Conservation (phyloP, 2,329 filamentous ascomycete genomes). For the Cordyceps pruinosa region DNA sequence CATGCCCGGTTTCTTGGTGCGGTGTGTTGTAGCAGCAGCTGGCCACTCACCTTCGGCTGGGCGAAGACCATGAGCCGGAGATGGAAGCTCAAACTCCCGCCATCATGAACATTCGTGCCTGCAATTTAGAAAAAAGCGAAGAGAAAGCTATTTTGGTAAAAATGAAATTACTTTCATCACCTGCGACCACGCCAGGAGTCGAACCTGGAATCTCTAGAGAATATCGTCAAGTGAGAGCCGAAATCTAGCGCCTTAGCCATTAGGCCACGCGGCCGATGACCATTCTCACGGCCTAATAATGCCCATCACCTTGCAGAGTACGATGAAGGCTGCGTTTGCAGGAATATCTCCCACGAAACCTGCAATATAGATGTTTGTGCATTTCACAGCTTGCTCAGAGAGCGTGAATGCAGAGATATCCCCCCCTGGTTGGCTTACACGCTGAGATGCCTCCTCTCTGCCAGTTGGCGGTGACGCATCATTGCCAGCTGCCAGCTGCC, state of each 20-base stretch:
- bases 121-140: not conserved
- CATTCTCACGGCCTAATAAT: slow-evolving; percentile 2
- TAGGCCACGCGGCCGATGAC: slow-evolving; percentile 34
- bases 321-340: not conserved
- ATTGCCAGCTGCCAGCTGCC: not conserved
- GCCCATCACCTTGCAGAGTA: not conserved
- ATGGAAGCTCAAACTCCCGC: too few species aligned
- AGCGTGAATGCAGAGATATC: not conserved
- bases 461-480: not conserved
- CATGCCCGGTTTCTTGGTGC: not conserved
- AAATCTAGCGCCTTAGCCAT: slow-evolving; percentile 40
- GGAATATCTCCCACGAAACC: not conserved
- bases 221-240: slow-evolving; percentile 20
- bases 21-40: not conserved
- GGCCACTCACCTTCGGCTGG: too few species aligned
- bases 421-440: not conserved
- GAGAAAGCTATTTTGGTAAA: not conserved
- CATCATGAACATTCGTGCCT: not conserved
- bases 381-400: not conserved
- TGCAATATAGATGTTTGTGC: too few species aligned
- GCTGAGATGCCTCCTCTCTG: not conserved
- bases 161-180: not conserved
- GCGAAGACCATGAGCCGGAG: too few species aligned
- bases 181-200: slow-evolving; percentile 36
- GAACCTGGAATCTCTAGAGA: slow-evolving; percentile 39